Evolutionary conservation across 768 basidiomycete genomes (phyloP).

Genomic region (Ramaria sp.): DNA sequence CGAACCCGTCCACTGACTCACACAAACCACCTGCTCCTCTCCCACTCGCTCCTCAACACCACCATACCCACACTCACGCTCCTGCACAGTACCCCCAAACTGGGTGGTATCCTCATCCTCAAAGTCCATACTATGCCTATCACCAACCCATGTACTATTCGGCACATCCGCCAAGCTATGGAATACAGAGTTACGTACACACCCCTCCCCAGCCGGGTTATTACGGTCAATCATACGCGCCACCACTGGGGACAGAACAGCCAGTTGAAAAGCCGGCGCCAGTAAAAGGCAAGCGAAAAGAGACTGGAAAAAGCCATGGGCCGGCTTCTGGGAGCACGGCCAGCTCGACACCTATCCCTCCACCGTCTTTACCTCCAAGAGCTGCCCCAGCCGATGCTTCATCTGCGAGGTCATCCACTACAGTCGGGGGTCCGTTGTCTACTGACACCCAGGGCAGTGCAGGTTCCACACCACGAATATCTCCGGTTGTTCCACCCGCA

Average conservation of each 20-base stretch:
- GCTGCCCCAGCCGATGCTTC: neutral
- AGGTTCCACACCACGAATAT: neutral
- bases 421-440: neutral
- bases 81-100: neutral
- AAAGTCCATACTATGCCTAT: neutral
- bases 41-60: neutral
- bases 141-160: constrained; percentile 1
- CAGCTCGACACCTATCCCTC: neutral
- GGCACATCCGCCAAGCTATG: neutral
- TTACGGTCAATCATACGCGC: neutral
- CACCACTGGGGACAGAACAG: neutral
- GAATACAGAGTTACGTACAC: neutral
- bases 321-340: neutral
- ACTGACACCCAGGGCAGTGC: neutral
- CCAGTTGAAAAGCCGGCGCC: neutral
- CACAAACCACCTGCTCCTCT: neutral
- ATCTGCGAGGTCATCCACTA: neutral
- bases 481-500: neutral
- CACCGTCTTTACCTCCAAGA: neutral
- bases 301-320: neutral
- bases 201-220: neutral
- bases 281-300: neutral
- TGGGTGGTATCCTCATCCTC: neutral
- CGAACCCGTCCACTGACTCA: neutral
- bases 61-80: neutral